Evolutionary conservation across 345 rosid species (phyloP).

Genomic region (Melastoma malabathricum): DNA sequence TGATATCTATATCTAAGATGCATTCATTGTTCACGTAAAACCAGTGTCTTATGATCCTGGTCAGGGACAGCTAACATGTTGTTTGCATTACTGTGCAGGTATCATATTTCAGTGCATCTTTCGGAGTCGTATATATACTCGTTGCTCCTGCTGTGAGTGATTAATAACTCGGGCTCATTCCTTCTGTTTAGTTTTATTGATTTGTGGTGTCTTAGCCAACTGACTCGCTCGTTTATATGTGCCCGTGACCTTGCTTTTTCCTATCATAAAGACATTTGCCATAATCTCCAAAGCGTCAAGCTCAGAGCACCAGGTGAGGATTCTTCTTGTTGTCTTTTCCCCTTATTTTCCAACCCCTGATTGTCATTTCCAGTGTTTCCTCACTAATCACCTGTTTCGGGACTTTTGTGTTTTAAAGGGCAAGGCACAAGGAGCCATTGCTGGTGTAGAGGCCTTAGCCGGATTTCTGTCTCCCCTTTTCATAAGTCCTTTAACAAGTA

Average conservation of each 20-base stretch:
- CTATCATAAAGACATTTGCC: conserved; percentile 29
- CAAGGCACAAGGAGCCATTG: conserved; percentile 37
- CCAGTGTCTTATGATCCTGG: not conserved
- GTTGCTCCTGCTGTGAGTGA: conserved; percentile 33
- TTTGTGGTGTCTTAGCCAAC: not conserved
- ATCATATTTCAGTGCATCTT: conserved; percentile 38
- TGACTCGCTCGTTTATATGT: not conserved
- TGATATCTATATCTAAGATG: not conserved
- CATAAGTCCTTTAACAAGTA: conserved; percentile 43
- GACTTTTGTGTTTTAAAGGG: conserved; percentile 15
- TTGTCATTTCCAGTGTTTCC: not conserved
- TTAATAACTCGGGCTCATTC: not conserved
- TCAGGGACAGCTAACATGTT: too few relatives aligned
- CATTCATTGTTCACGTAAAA: too few relatives aligned
- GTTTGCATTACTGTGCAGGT: conserved; percentile 19
- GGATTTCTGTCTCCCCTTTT: conserved; percentile 34
- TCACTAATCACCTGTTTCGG: too few relatives aligned
- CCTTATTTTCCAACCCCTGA: too few relatives aligned
- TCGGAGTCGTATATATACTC: conserved; percentile 35
- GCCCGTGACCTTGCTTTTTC: conserved; percentile 4
- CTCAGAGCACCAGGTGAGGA: conserved; percentile 27
- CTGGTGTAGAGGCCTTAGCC: conserved; percentile 33
- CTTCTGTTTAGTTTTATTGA: not conserved
- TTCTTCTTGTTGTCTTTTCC: not conserved
- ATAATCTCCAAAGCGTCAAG: conserved; percentile 44